Conservation (phyloP, 129 eudicot genomes). For the Saussurea involucrata region DNA sequence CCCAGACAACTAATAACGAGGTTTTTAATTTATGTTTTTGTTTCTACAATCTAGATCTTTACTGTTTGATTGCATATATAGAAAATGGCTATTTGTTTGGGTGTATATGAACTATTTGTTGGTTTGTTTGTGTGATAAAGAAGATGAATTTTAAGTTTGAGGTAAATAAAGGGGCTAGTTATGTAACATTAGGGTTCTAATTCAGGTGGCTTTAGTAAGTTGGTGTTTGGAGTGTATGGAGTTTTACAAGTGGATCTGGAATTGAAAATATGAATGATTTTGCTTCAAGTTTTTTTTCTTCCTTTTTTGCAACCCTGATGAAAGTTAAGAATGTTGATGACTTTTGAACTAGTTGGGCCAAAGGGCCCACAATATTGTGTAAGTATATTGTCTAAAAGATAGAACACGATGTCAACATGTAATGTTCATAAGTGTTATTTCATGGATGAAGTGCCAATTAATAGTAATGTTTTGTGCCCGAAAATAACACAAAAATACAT, state of each 20-base stretch:
- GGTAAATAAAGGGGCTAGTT: not conserved
- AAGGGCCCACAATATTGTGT: not conserved
- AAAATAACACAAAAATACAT: too few species aligned
- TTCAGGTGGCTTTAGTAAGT: not conserved
- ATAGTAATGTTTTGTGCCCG: too few species aligned
- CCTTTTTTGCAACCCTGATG: too few species aligned
- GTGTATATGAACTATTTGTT: not conserved
- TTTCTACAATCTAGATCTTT: not conserved
- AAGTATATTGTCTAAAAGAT: too few species aligned
- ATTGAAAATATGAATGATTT: not conserved
- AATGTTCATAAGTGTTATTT: too few species aligned
- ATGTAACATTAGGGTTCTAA: not conserved
- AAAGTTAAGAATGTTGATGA: not conserved
- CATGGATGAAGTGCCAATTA: too few species aligned
- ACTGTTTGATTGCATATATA: not conserved
- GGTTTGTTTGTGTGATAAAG: not conserved
- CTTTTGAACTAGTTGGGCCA: not conserved
- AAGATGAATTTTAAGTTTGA: not conserved
- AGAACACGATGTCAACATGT: too few species aligned
- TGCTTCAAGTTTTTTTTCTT: not conserved
- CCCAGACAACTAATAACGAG: not conserved
- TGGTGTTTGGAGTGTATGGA: not conserved
- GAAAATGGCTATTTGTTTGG: not conserved
- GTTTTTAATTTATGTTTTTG: slow-evolving; percentile 8
- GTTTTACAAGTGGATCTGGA: not conserved